These are phyloP conservation scores for Blastocystis sp. DNA, from an alignment of 352 stramenopile genomes.

Conservation along the genomic window DNA sequence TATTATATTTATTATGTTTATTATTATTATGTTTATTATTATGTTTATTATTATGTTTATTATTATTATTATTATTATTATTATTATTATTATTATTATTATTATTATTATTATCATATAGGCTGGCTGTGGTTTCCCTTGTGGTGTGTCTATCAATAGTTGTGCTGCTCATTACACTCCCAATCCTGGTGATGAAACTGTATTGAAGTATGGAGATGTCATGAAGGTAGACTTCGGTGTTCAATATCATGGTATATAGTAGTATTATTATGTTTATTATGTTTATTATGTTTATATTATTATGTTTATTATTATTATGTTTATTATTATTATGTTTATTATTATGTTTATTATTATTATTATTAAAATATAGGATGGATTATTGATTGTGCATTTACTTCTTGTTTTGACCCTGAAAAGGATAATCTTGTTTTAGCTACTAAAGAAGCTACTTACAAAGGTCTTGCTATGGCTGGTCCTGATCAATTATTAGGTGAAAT, in stretches of 20 bases:
- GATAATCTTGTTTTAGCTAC: conserved; percentile 69
- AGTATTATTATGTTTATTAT: not conserved
- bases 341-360: not conserved
- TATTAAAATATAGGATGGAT: conserved; percentile 55
- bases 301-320: too few relatives aligned
- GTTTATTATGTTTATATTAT: too few relatives aligned
- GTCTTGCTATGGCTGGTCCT: conserved; percentile 70
- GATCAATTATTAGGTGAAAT: conserved; percentile 81
- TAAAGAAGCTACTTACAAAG: conserved; percentile 71
- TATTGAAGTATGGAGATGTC: conserved; percentile 75
- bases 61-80: not conserved
- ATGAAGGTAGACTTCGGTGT: conserved; percentile 95
- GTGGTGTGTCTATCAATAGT: conserved; percentile 82
- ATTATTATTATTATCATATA: conserved; percentile 38
- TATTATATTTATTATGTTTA: too few relatives aligned
- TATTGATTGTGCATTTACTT: conserved; percentile 87
- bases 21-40: too few relatives aligned
- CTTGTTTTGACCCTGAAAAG: conserved; percentile 77
- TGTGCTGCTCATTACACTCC: conserved; percentile 89
- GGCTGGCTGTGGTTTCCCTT: conserved; percentile 74
- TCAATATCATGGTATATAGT: conserved; percentile 60
- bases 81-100: conserved; percentile 31
- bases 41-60: too few relatives aligned
- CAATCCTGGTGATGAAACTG: conserved; percentile 76
- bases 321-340: too few relatives aligned